Conservation (phyloP, 345 rosid species). For the Schrenkiella parvula region DNA sequence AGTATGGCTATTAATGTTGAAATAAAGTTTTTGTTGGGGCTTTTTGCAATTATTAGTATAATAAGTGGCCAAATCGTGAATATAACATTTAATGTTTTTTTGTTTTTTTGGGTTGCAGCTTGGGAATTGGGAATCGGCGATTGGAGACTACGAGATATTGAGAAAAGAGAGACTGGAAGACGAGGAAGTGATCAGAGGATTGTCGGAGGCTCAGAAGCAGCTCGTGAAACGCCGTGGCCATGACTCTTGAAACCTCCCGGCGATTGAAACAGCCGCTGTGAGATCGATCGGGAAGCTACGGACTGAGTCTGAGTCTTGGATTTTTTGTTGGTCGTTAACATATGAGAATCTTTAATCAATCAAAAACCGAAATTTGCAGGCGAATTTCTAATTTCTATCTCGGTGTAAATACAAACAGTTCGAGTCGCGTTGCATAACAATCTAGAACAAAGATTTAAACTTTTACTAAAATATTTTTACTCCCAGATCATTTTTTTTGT, state of each 20-base stretch:
- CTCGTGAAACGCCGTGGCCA: slow-evolving; percentile 40
- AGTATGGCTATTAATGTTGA: neutral
- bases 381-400: neutral
- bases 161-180: slow-evolving; percentile 57
- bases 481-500: neutral
- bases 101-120: slow-evolving; percentile 35
- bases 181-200: slow-evolving; percentile 51
- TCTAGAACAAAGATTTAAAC: neutral
- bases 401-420: slow-evolving; percentile 11
- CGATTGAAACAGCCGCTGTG: too few relatives aligned
- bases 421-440: neutral
- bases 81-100: neutral
- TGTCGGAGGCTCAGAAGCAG: slow-evolving; percentile 46
- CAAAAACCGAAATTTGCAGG: neutral
- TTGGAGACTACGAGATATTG: slow-evolving; percentile 65
- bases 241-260: slow-evolving; percentile 5
- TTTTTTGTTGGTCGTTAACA: neutral
- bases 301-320: neutral
- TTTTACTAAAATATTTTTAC: neutral
- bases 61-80: too few relatives aligned
- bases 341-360: neutral
- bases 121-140: slow-evolving; percentile 62
- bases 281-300: neutral
- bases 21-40: neutral
- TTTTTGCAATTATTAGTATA: neutral